phyloP scores from a whole-genome alignment of 768 basidiomycete genomes.

The Tephrocybe rancida region DNA sequence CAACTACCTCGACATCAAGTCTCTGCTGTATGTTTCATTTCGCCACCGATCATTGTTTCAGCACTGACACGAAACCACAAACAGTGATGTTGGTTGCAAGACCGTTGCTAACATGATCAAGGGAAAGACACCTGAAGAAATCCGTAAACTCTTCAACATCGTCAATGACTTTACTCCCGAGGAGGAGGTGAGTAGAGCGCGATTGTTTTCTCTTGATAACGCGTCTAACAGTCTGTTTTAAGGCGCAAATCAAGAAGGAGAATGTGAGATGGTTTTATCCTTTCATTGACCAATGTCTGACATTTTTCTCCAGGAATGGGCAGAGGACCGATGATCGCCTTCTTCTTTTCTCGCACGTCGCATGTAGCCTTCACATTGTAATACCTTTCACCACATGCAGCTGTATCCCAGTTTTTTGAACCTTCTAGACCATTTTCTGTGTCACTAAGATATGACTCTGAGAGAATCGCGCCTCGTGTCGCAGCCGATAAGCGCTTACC shows the following conservation, averaged over 20 bases:
- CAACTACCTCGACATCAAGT: conserved; percentile 99
- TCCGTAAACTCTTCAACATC: conserved; percentile 97
- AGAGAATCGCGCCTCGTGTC: background rate
- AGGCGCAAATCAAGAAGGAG: conserved; percentile 99
- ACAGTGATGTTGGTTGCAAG: conserved; percentile 97
- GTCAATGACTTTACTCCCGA: conserved; percentile 99
- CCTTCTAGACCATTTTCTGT: background rate
- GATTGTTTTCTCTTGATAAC: conserved; percentile 7
- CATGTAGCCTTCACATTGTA: conserved; percentile 22
- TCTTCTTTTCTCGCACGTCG: conserved; percentile 6
- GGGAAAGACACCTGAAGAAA: conserved; percentile 99
- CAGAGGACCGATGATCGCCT: conserved; percentile 76
- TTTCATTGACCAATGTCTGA: conserved; percentile 14
- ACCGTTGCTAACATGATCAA: conserved; percentile 99
- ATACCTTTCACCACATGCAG: conserved; percentile 12
- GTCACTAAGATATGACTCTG: no score
- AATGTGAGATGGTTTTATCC: conserved; percentile 63
- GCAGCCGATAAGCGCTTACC: background rate
- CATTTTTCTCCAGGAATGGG: conserved; percentile 73
- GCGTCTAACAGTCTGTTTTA: conserved; percentile 12
- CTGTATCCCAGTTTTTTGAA: background rate
- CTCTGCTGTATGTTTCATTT: conserved; percentile 76
- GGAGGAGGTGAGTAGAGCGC: conserved; percentile 74
- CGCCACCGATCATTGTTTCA: background rate
- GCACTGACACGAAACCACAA: conserved; percentile 1